Evolutionary conservation across 352 stramenopile species (phyloP).

Genomic region (Pythium insidiosum): DNA sequence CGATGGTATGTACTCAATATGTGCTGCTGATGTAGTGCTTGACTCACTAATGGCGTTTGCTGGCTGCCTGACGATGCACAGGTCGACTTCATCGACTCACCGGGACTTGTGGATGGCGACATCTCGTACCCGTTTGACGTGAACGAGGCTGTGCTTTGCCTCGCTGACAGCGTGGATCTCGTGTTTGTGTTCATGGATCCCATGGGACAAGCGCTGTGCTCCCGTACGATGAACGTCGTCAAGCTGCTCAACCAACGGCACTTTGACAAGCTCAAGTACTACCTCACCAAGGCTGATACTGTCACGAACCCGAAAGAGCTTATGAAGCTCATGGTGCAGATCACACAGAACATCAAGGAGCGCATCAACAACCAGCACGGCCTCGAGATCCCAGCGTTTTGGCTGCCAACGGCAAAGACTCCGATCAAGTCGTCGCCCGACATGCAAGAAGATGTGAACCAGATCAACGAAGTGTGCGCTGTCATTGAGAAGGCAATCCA

Average conservation of each 20-base stretch:
- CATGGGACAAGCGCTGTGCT: conserved; percentile 54
- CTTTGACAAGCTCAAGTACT: conserved; percentile 56
- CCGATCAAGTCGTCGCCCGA: background rate
- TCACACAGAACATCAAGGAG: conserved; percentile 58
- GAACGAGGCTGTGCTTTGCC: conserved; percentile 43
- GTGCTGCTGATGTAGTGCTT: too few species aligned
- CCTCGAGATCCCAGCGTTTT: conserved; percentile 54
- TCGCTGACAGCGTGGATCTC: conserved; percentile 44
- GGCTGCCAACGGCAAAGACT: conserved; percentile 15
- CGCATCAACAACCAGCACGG: conserved; percentile 63
- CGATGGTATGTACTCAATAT: conserved; percentile 21
- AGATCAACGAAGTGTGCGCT: conserved; percentile 31
- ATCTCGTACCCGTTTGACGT: conserved; percentile 66
- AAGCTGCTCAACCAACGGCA: conserved; percentile 40
- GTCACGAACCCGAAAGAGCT: conserved; percentile 50
- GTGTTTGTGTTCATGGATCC: conserved; percentile 69
- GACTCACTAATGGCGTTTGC: too few species aligned
- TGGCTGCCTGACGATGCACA: background rate
- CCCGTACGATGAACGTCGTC: conserved; percentile 66
- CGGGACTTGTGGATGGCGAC: conserved; percentile 55
- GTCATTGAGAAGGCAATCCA: conserved; percentile 49
- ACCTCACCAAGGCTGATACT: conserved; percentile 59
- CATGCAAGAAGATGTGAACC: conserved; percentile 29
- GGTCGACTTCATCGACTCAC: conserved; percentile 71
- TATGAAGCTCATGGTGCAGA: conserved; percentile 63